phyloP scores from a whole-genome alignment of 73 alveolate species.

The Paramecium sexaurelia region DNA sequence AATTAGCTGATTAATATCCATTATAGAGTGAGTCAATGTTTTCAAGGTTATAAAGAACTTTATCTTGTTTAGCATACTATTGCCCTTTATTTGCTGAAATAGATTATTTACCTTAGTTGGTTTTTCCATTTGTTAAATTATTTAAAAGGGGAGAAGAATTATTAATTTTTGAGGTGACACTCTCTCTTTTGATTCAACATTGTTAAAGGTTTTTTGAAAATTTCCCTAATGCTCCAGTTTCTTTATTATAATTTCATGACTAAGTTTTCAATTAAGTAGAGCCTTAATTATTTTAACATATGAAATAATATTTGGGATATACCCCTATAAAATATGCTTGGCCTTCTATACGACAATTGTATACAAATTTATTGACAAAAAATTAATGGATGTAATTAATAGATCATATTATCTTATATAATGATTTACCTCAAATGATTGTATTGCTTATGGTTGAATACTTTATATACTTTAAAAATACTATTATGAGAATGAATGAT shows the following conservation, averaged over 20 bases:
- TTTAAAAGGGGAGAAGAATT: constrained; percentile 64
- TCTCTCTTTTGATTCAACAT: constrained; percentile 10
- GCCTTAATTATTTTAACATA: background rate
- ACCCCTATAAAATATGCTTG: constrained; percentile 51
- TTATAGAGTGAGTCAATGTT: constrained; percentile 49
- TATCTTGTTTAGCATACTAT: constrained; percentile 79
- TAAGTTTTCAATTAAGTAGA: background rate
- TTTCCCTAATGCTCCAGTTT: constrained; percentile 61
- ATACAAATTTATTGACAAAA: constrained; percentile 70
- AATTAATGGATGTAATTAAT: constrained; percentile 75
- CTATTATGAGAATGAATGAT: constrained; percentile 47
- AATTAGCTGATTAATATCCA: constrained; percentile 62
- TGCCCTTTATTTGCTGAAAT: constrained; percentile 78
- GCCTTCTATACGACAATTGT: constrained; percentile 69
- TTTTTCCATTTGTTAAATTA: constrained; percentile 75
- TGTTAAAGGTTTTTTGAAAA: constrained; percentile 53
- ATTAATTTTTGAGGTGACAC: constrained; percentile 42
- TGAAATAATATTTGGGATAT: background rate
- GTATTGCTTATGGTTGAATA: constrained; percentile 54
- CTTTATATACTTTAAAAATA: background rate
- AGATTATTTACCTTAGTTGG: constrained; percentile 75
- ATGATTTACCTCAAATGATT: constrained; percentile 67
- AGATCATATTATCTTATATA: constrained; percentile 70
- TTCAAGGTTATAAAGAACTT: constrained; percentile 71
- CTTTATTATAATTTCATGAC: constrained; percentile 19